These are phyloP conservation scores for Botryotinia calthae DNA, from an alignment of 2,329 filamentous ascomycete genomes.

Conservation along the genomic window DNA sequence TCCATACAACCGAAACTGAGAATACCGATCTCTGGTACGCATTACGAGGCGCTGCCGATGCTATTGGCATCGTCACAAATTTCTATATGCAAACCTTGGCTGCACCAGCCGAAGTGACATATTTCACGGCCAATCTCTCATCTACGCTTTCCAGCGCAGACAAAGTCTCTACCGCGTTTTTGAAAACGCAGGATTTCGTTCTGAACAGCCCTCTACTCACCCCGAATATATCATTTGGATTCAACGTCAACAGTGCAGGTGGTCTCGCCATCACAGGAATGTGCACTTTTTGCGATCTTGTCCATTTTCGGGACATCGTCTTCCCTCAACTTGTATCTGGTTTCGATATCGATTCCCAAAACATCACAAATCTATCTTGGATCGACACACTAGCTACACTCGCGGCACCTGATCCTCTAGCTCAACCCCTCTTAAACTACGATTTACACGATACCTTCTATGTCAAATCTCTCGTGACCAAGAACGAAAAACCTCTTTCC, in stretches of 20 bases:
- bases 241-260: conserved; percentile 42
- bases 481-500: conserved; percentile 21
- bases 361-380: conserved; percentile 34
- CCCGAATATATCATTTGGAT: conserved; percentile 43
- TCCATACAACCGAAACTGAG: conserved; percentile 30
- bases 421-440: conserved; percentile 41
- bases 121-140: conserved; percentile 29
- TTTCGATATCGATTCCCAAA: conserved; percentile 35
- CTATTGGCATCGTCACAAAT: conserved; percentile 40
- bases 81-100: conserved; percentile 39
- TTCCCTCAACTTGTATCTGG: conserved; percentile 42
- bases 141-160: conserved; percentile 25
- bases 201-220: conserved; percentile 43
- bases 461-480: conserved; percentile 17
- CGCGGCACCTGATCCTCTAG: conserved; percentile 19
- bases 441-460: conserved; percentile 44
- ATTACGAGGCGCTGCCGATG: conserved; percentile 39
- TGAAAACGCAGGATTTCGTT: conserved; percentile 43
- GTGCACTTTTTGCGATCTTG: conserved; percentile 41
- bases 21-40: conserved; percentile 37
- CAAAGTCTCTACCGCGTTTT: conserved; percentile 36
- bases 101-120: conserved; percentile 36
- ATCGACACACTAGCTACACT: conserved; percentile 38
- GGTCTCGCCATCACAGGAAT: conserved; percentile 42
- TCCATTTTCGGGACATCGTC: conserved; percentile 42